Percentiles rank a stretch among this genome's conserved stretches.
Evolutionary conservation across 2,329 filamentous ascomycete species (phyloP).

Genomic region (Beauveria asiatica): DNA sequence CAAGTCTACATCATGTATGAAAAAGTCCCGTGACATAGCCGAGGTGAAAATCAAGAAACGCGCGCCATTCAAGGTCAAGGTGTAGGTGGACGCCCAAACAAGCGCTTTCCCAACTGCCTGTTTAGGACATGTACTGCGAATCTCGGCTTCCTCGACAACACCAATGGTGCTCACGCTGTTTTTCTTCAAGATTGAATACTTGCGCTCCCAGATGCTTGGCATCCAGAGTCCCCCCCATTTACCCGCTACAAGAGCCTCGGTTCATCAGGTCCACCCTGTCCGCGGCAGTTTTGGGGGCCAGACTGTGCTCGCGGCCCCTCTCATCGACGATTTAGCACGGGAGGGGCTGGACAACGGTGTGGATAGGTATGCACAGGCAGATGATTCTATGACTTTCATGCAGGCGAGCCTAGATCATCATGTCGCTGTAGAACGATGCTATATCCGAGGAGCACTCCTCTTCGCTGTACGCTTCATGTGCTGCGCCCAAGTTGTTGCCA

Average conservation of each 20-base stretch:
- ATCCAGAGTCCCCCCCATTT: neutral
- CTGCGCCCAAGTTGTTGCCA: too few relatives aligned
- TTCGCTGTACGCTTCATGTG: too few relatives aligned
- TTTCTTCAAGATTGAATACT: neutral
- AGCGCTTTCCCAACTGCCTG: neutral
- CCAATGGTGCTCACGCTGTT: neutral
- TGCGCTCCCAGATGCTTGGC: neutral
- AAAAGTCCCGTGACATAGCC: neutral
- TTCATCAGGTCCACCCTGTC: neutral
- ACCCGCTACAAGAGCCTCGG: neutral
- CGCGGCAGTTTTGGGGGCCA: slow-evolving; percentile 1
- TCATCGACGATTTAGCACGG: neutral
- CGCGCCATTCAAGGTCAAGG: too few relatives aligned
- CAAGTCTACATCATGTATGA: too few relatives aligned
- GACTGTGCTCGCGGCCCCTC: neutral
- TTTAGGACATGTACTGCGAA: neutral
- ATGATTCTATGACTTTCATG: too few relatives aligned
- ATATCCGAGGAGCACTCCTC: too few relatives aligned
- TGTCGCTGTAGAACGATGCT: too few relatives aligned
- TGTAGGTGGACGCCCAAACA: too few relatives aligned
- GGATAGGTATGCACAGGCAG: neutral
- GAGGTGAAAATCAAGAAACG: neutral
- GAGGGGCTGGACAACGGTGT: neutral
- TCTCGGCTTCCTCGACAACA: neutral
- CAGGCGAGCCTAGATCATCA: too few relatives aligned